phyloP scores from a whole-genome alignment of 805 yeast genomes.

The Schizosaccharomyces cryophilus region DNA sequence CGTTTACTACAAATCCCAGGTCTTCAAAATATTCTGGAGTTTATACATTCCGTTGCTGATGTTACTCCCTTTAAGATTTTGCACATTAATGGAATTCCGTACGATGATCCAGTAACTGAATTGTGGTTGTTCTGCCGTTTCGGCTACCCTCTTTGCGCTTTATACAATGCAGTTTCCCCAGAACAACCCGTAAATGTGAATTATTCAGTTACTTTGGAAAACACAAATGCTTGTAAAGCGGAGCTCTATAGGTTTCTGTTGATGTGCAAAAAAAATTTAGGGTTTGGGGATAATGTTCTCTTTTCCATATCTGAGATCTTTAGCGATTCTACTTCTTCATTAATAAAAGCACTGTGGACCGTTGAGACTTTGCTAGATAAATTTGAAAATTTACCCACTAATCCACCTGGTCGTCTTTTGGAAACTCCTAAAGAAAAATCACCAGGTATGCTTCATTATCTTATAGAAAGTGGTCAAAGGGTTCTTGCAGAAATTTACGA shows the following conservation, averaged over 20 bases:
- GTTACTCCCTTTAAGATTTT: not conserved
- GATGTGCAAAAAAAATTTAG: conserved; percentile 57
- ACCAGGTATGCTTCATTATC: conserved; percentile 4
- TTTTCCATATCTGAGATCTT: conserved; percentile 81
- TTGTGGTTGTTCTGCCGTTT: conserved; percentile 71
- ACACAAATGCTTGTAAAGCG: conserved; percentile 36
- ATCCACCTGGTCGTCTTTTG: not conserved
- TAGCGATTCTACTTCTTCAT: conserved; percentile 52
- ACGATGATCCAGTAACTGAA: conserved; percentile 67
- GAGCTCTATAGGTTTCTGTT: conserved; percentile 71
- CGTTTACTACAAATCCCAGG: not conserved
- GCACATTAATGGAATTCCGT: not conserved
- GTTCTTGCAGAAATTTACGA: conserved; percentile 65
- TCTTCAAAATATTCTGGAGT: not conserved
- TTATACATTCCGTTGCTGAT: not conserved
- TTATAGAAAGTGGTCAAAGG: conserved; percentile 39
- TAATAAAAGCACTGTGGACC: conserved; percentile 49
- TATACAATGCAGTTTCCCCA: conserved; percentile 37
- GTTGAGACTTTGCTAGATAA: conserved; percentile 39
- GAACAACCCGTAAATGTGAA: conserved; percentile 22
- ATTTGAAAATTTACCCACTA: conserved; percentile 10
- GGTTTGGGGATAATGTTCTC: conserved; percentile 46
- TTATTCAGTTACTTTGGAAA: conserved; percentile 10
- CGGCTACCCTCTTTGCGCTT: conserved; percentile 73
- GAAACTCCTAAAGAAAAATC: not conserved